phyloP scores from a whole-genome alignment of 345 rosid species.

The Anacardium occidentale region DNA sequence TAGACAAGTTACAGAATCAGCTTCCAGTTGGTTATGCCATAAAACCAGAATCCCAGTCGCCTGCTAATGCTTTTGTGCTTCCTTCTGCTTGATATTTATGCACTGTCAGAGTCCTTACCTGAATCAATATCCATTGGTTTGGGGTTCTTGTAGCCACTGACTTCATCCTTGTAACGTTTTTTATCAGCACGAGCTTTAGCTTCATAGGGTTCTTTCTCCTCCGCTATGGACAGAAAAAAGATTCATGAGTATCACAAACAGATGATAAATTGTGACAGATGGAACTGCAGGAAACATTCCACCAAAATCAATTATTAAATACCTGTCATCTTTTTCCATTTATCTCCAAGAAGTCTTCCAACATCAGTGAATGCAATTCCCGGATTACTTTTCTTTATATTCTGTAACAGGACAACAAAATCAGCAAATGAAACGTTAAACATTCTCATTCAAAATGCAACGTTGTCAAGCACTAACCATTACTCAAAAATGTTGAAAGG shows the following conservation, averaged over 20 bases:
- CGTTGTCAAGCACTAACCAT: background rate
- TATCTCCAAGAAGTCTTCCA: conserved; percentile 66
- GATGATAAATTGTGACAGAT: background rate
- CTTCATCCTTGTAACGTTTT: conserved; percentile 68
- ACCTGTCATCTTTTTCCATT: conserved; percentile 84
- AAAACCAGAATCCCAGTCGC: background rate
- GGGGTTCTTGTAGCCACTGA: conserved; percentile 68
- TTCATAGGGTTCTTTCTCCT: conserved; percentile 81
- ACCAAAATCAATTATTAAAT: background rate
- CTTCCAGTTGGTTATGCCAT: background rate
- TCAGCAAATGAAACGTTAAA: background rate
- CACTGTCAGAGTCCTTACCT: conserved; percentile 41
- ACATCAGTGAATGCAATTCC: conserved; percentile 68
- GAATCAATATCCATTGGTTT: conserved; percentile 69
- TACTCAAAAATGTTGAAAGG: background rate
- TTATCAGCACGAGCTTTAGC: conserved; percentile 73
- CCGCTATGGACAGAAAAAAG: conserved; percentile 34
- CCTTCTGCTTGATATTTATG: conserved; percentile 6
- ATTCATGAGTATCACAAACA: background rate
- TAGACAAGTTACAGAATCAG: background rate
- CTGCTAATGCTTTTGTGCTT: background rate
- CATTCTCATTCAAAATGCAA: background rate
- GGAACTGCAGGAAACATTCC: background rate
- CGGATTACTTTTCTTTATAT: conserved; percentile 68
- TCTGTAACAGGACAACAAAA: conserved; percentile 41